Evolutionary conservation across 768 basidiomycete species (phyloP).

Genomic region (Auricularia cornea): DNA sequence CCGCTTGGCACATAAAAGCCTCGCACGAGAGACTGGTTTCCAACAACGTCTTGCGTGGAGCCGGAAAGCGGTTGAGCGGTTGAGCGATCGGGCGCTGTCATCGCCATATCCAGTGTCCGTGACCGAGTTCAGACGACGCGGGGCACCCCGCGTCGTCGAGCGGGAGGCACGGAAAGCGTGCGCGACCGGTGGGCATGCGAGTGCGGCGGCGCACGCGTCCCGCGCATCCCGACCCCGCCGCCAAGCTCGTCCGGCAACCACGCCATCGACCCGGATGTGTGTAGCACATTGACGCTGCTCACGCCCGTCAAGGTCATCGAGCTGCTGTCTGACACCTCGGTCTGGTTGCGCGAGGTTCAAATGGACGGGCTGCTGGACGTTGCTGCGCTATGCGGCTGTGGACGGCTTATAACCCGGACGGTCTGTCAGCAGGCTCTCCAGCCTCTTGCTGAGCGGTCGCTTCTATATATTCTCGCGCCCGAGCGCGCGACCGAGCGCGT

Average conservation of each 20-base stretch:
- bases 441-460: no score
- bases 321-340: conserved; percentile 8
- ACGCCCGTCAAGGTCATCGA: conserved; percentile 20
- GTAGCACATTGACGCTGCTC: conserved; percentile 17
- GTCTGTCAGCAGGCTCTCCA: not conserved
- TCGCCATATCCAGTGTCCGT: no score
- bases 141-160: no score
- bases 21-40: no score
- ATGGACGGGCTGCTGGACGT: conserved; percentile 11
- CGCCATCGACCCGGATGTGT: conserved; percentile 16
- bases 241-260: conserved; percentile 5
- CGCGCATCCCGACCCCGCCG: conserved; percentile 2
- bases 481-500: not conserved
- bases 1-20: no score
- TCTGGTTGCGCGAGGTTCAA: conserved; percentile 8
- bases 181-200: no score
- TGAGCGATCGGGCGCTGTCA: no score
- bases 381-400: not conserved
- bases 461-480: not conserved
- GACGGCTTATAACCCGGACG: not conserved
- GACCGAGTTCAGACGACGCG: no score
- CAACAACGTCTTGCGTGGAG: no score
- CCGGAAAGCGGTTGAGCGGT: no score
- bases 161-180: no score
- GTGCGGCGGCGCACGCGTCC: no score